Conservation (phyloP, 1,139 yeast genomes). For the Suhomyces maxii region DNA sequence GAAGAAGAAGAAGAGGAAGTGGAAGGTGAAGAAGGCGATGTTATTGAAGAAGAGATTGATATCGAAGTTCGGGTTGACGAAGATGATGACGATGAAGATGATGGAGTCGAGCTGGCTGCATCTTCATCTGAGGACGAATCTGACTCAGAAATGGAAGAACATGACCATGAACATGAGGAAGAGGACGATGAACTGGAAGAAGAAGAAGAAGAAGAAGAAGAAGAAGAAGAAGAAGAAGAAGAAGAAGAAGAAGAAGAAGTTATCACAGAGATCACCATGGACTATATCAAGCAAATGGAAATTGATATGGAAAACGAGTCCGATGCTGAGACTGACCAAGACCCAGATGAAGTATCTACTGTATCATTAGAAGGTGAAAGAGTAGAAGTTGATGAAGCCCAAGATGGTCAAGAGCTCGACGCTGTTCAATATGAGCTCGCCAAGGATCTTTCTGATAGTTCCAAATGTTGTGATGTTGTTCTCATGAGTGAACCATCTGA, state of each 20-base stretch:
- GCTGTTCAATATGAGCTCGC: slow-evolving; percentile 27
- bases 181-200: no score
- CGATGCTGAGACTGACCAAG: slow-evolving; percentile 34
- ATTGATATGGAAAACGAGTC: slow-evolving; percentile 21
- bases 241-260: slow-evolving; percentile 13
- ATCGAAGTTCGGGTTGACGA: slow-evolving; percentile 8
- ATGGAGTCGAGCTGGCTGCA: slow-evolving; percentile 7
- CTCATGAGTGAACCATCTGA: slow-evolving; percentile 38
- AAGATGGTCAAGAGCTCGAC: slow-evolving; percentile 1
- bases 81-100: slow-evolving; percentile 7
- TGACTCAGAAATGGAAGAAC: slow-evolving; percentile 13
- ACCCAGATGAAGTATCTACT: slow-evolving; percentile 26
- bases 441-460: slow-evolving; percentile 32
- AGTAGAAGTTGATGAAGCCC: slow-evolving; percentile 8
- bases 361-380: slow-evolving; percentile 22
- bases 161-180: slow-evolving; percentile 9
- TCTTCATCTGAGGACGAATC: slow-evolving; percentile 17
- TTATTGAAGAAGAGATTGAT: slow-evolving; percentile 7
- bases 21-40: slow-evolving; percentile 16
- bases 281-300: slow-evolving; percentile 35
- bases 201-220: slow-evolving; percentile 11
- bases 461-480: slow-evolving; percentile 59
- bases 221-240: slow-evolving; percentile 8
- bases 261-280: slow-evolving; percentile 36
- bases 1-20: slow-evolving; percentile 19